Evolutionary conservation across 768 basidiomycete species (phyloP).

Genomic region (Cystofilobasidium ferigula): DNA sequence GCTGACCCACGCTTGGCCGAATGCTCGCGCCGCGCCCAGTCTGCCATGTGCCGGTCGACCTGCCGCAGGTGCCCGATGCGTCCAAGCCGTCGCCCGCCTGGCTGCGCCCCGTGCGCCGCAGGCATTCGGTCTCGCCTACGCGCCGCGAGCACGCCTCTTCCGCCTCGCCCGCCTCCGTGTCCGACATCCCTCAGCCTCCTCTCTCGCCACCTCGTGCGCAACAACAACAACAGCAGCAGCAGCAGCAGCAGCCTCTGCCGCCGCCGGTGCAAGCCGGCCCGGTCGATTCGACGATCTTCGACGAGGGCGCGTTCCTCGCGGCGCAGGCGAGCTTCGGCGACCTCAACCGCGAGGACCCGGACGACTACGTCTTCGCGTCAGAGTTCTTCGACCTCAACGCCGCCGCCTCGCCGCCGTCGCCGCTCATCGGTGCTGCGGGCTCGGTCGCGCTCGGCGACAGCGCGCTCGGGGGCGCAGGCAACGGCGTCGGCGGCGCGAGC

Average conservation of each 20-base stretch:
- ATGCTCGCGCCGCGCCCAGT: slow-evolving; percentile 46
- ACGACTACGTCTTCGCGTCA: slow-evolving; percentile 34
- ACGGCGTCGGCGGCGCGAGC: too few relatives aligned
- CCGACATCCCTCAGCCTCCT: slow-evolving; percentile 15
- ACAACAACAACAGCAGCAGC: not conserved
- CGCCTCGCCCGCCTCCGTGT: slow-evolving; percentile 9
- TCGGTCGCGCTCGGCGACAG: not conserved
- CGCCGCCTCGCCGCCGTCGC: slow-evolving; percentile 30
- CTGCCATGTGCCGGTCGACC: slow-evolving; percentile 69
- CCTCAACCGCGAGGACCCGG: slow-evolving; percentile 26
- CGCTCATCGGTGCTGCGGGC: not conserved
- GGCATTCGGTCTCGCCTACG: slow-evolving; percentile 43
- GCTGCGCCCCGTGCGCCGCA: slow-evolving; percentile 62
- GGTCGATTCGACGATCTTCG: not conserved
- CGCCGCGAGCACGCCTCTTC: slow-evolving; percentile 11
- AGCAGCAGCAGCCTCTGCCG: not conserved
- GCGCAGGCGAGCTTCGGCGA: slow-evolving; percentile 26
- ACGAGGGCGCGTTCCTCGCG: not conserved
- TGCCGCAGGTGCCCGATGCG: slow-evolving; percentile 46
- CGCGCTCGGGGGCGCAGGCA: too few relatives aligned
- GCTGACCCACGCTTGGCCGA: slow-evolving; percentile 11
- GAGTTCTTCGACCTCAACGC: slow-evolving; percentile 37
- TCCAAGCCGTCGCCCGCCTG: slow-evolving; percentile 55
- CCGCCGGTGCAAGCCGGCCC: not conserved
- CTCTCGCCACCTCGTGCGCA: not conserved